These are phyloP conservation scores for Abortiporus biennis DNA, from an alignment of 1,284 basidiomycete species.

Conservation along the genomic window DNA sequence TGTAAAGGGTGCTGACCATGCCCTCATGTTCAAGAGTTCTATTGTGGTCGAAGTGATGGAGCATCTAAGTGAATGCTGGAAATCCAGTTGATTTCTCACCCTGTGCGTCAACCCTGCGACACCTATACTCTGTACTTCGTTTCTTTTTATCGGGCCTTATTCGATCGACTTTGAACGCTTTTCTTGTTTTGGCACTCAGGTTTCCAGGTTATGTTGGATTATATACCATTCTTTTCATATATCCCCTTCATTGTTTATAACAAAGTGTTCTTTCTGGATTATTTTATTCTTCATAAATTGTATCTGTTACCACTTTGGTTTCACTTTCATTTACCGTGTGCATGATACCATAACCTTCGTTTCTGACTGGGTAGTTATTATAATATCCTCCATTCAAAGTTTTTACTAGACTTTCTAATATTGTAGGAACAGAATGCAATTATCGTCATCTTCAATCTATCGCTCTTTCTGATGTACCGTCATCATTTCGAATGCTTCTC, in stretches of 20 bases:
- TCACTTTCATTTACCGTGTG: constrained; percentile 1
- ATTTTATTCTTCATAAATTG: constrained; percentile 3
- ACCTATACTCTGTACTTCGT: too few relatives aligned
- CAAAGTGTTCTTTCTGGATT: not conserved
- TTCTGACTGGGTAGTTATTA: constrained; percentile 5
- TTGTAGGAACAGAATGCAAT: constrained; percentile 4
- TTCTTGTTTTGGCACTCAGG: constrained; percentile 11
- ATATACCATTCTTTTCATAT: constrained; percentile 26
- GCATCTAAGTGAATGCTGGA: constrained; percentile 56
- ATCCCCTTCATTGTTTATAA: constrained; percentile 11
- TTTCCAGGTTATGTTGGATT: constrained; percentile 25
- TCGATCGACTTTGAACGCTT: too few relatives aligned
- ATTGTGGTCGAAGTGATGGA: constrained; percentile 90
- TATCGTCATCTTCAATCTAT: too few relatives aligned
- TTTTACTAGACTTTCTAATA: constrained; percentile 6
- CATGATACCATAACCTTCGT: constrained; percentile 6
- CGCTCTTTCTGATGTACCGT: too few relatives aligned
- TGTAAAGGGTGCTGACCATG: constrained; percentile 85
- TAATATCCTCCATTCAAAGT: not conserved
- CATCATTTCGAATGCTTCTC: too few relatives aligned
- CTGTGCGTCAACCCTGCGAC: too few relatives aligned
- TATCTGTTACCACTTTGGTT: constrained; percentile 2
- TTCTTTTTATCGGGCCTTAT: too few relatives aligned
- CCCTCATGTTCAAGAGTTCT: constrained; percentile 84
- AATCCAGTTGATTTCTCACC: constrained; percentile 22